Percentiles rank a stretch among this genome's conserved stretches.
phyloP scores from a whole-genome alignment of 805 yeast species.

The Saturnispora diversa region DNA sequence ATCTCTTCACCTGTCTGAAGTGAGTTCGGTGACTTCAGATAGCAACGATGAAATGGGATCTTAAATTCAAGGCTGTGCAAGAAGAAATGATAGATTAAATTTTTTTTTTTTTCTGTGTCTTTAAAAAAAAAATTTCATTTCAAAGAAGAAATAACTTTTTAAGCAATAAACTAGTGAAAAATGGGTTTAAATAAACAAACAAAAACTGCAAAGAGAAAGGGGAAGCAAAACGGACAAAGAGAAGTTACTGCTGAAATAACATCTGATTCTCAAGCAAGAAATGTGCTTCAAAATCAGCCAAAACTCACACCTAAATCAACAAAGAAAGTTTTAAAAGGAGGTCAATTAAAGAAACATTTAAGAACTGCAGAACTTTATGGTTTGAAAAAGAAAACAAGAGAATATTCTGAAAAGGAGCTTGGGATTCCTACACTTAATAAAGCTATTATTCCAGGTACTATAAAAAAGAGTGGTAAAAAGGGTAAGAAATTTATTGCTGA shows the following conservation, averaged over 20 bases:
- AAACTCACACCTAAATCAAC: slow-evolving; percentile 53
- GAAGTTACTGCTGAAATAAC: slow-evolving; percentile 58
- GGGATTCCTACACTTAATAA: slow-evolving; percentile 73
- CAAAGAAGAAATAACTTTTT: neutral
- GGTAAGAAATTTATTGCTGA: slow-evolving; percentile 75
- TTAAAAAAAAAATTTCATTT: neutral
- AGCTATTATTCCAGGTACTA: slow-evolving; percentile 77
- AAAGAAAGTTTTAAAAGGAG: slow-evolving; percentile 41
- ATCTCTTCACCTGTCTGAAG: slow-evolving; percentile 3
- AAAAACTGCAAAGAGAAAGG: slow-evolving; percentile 49
- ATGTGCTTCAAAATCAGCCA: slow-evolving; percentile 51
- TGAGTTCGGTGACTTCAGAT: slow-evolving; percentile 1
- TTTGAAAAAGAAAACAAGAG: slow-evolving; percentile 44
- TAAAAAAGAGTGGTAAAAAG: slow-evolving; percentile 68
- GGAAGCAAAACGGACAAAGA: slow-evolving; percentile 45
- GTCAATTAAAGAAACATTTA: slow-evolving; percentile 56
- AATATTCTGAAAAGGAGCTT: slow-evolving; percentile 69
- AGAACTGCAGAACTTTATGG: slow-evolving; percentile 62
- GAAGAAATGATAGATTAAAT: neutral
- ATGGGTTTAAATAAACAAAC: slow-evolving; percentile 38
- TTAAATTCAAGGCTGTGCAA: slow-evolving; percentile 4
- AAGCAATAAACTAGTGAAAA: neutral
- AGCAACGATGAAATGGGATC: slow-evolving; percentile 3
- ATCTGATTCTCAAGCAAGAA: slow-evolving; percentile 61
- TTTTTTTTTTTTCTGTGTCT: neutral